Conservation (phyloP, 2,329 filamentous ascomycete species). For the Trichoderma sp. region DNA sequence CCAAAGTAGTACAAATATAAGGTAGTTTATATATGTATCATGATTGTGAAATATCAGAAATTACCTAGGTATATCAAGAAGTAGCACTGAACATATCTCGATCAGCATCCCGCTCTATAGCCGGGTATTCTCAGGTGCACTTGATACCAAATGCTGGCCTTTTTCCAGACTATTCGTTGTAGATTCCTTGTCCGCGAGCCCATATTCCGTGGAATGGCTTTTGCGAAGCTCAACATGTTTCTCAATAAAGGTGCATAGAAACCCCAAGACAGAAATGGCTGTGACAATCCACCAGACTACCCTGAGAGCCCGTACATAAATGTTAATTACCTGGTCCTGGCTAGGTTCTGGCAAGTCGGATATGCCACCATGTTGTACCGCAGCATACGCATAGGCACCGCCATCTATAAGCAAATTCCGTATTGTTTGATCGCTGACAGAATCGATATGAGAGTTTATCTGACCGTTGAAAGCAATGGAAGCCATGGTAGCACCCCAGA, state of each 20-base stretch:
- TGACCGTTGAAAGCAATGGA: slow-evolving; percentile 42
- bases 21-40: not conserved
- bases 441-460: slow-evolving; percentile 20
- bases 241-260: slow-evolving; percentile 10
- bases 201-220: not conserved
- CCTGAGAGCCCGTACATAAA: slow-evolving; percentile 4
- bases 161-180: not conserved
- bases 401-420: slow-evolving; percentile 28
- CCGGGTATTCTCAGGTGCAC: not conserved
- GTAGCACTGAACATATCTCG: not conserved
- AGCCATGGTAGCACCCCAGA: slow-evolving; percentile 49
- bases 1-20: not conserved
- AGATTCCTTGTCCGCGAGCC: not conserved
- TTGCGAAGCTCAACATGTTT: slow-evolving; percentile 16
- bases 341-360: slow-evolving; percentile 29
- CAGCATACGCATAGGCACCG: slow-evolving; percentile 38
- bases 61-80: not conserved
- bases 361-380: slow-evolving; percentile 39
- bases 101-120: not conserved
- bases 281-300: slow-evolving; percentile 17
- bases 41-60: not conserved
- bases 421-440: slow-evolving; percentile 24
- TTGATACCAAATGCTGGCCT: not conserved
- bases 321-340: not conserved
- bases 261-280: not conserved